phyloP scores from a whole-genome alignment of 1,139 yeast genomes.

The Pichia sp. region DNA sequence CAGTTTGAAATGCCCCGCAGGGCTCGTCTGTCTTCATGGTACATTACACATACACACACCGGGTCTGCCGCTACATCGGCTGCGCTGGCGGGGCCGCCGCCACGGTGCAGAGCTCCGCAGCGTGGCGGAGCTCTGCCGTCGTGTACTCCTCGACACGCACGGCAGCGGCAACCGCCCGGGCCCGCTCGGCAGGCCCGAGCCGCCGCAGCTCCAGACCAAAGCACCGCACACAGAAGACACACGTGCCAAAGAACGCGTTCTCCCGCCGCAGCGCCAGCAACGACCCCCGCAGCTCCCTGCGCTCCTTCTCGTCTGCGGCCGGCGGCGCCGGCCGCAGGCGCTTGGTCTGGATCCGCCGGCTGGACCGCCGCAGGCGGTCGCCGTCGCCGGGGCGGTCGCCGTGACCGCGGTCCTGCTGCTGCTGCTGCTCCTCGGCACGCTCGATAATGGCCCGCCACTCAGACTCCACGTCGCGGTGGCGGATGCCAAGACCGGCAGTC shows the following conservation, averaged over 20 bases:
- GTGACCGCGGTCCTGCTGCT: background rate
- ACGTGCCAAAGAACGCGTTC: slow-evolving; percentile 13
- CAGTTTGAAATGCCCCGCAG: background rate
- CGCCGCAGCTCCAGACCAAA: slow-evolving; percentile 8
- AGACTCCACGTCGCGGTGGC: slow-evolving; percentile 10
- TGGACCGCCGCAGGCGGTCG: slow-evolving; percentile 1
- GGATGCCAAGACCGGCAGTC: slow-evolving; percentile 7
- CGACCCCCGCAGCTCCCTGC: slow-evolving; percentile 2
- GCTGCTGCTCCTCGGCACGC: background rate
- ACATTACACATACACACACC: too few relatives aligned
- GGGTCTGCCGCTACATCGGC: too few relatives aligned
- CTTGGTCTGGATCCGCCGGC: background rate
- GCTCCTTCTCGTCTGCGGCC: background rate
- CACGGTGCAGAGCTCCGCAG: background rate
- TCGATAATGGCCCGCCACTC: slow-evolving; percentile 11
- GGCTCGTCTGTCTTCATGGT: too few relatives aligned
- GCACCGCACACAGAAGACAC: slow-evolving; percentile 14
- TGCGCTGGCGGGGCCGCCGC: too few relatives aligned
- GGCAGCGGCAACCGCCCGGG: background rate
- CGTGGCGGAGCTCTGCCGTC: background rate
- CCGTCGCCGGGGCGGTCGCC: background rate
- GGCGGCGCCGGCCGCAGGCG: background rate
- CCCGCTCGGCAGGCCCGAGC: background rate
- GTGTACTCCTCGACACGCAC: slow-evolving; percentile 6
- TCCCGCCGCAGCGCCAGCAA: slow-evolving; percentile 4